A percentile compares a stretch with the other conserved stretches of the same genome.
These are phyloP conservation scores for Penicillium sp. DNA, from an alignment of 2,329 filamentous ascomycete genomes.

Conservation along the genomic window DNA sequence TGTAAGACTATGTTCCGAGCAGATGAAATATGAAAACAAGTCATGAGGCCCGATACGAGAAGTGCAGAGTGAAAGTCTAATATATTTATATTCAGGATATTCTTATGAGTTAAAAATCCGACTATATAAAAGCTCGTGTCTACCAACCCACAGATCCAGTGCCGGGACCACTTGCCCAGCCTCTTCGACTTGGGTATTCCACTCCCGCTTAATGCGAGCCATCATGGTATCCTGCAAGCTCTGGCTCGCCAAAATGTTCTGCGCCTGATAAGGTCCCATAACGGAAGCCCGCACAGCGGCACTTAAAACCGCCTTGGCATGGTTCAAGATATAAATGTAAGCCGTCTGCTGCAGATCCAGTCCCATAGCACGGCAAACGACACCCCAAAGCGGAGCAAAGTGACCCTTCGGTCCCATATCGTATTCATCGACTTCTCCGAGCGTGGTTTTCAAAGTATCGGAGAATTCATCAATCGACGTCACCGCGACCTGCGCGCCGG, in stretches of 20 bases:
- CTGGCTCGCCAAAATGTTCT: slow-evolving; percentile 57
- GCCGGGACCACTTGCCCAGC: slow-evolving; percentile 62
- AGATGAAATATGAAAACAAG: slow-evolving; percentile 25
- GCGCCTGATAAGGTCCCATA: slow-evolving; percentile 66
- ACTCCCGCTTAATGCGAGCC: slow-evolving; percentile 50
- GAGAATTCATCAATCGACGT: slow-evolving; percentile 40
- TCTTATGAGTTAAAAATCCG: slow-evolving; percentile 65
- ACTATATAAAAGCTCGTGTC: slow-evolving; percentile 66
- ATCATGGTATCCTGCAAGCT: slow-evolving; percentile 55
- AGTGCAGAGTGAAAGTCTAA: slow-evolving; percentile 1
- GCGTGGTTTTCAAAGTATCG: slow-evolving; percentile 36
- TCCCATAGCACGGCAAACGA: slow-evolving; percentile 54
- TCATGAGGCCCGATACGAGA: slow-evolving; percentile 12
- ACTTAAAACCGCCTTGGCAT: slow-evolving; percentile 63
- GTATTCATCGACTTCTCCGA: slow-evolving; percentile 27
- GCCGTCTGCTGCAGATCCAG: slow-evolving; percentile 55
- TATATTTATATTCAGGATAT: background rate
- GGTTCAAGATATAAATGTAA: slow-evolving; percentile 64
- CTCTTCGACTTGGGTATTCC: slow-evolving; percentile 51
- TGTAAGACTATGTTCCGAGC: slow-evolving; percentile 35
- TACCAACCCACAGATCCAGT: slow-evolving; percentile 64
- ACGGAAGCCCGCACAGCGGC: slow-evolving; percentile 64
- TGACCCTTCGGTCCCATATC: slow-evolving; percentile 51
- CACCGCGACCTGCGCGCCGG: slow-evolving; percentile 22
- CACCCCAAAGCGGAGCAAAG: slow-evolving; percentile 62